Evolutionary conservation across 768 basidiomycete species (phyloP).

Genomic region (Basidioascus undulatus): DNA sequence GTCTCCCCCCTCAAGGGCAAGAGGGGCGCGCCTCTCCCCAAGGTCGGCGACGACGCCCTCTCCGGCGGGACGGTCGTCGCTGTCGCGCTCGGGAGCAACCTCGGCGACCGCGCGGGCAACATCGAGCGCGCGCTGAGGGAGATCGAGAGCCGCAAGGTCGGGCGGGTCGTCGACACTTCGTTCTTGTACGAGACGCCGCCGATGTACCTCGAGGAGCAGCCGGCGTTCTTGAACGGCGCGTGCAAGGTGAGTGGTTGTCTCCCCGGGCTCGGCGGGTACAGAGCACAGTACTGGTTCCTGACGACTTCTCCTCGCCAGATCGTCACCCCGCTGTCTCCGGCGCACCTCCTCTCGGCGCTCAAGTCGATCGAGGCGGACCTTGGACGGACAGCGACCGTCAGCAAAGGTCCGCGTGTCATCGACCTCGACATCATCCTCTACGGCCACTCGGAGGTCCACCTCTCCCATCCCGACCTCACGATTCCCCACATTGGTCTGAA

Average conservation of each 20-base stretch:
- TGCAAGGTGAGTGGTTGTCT: slow-evolving; percentile 39
- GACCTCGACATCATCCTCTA: slow-evolving; percentile 76
- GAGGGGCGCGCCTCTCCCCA: neutral
- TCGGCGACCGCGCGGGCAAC: slow-evolving; percentile 64
- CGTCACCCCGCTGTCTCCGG: slow-evolving; percentile 42
- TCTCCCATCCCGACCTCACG: slow-evolving; percentile 31
- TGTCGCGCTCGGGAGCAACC: slow-evolving; percentile 70
- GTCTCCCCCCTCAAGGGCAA: neutral
- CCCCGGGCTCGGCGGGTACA: no score
- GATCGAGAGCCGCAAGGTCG: slow-evolving; percentile 29
- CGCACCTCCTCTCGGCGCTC: slow-evolving; percentile 32
- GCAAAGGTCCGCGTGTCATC: slow-evolving; percentile 68
- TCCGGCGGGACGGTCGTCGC: slow-evolving; percentile 20
- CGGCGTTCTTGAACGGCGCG: slow-evolving; percentile 70
- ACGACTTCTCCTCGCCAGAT: no score
- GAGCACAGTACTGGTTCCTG: no score
- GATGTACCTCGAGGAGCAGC: slow-evolving; percentile 89
- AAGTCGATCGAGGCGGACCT: slow-evolving; percentile 50
- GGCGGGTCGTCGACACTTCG: slow-evolving; percentile 47
- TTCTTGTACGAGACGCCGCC: slow-evolving; percentile 81
- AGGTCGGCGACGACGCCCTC: neutral
- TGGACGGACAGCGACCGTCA: slow-evolving; percentile 50
- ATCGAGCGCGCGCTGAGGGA: slow-evolving; percentile 52
- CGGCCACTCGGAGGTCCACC: slow-evolving; percentile 35
- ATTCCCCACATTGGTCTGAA: slow-evolving; percentile 58